Evolutionary conservation across 2,329 filamentous ascomycete genomes (phyloP), one percentile per base, ranked within the genome.

Genomic region (Colletotrichum endophyticum): DNA sequence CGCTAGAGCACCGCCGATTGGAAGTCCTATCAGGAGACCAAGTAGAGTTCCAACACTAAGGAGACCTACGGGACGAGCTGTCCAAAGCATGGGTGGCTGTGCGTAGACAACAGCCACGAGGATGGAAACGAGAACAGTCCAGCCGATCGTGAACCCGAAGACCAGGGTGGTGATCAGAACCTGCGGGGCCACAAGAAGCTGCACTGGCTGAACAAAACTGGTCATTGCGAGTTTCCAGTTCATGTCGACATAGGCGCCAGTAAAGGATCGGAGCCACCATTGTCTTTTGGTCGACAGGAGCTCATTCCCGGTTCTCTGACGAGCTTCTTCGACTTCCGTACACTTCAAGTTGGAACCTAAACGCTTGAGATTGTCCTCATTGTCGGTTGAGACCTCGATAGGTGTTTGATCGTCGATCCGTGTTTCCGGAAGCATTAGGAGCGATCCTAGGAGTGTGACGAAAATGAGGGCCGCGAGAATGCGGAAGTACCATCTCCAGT

Each of bases 391-490:
- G 11, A 12, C 22, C 5, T 39, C 36, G 7, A n/a, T 57, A 3
- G 53, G 39, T 25, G 30, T 12, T 7, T 27, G 25, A 8, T 13
- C 27, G 15, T 72, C 68, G 27, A 75, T 63, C 6, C 66, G 73
- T 19, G 78, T 80, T 59, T 80, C 79, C 27, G 78, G 79, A 3
- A 80, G 70, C 78, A 80, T 79, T 11, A 78, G 61, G 16, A 80
- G 53, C 7, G 62, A 78, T 6, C 66, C 75, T 8, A 78, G 13
- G 9, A 79, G 30, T 22, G 78, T 80, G 36, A 78, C 25, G 11
- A 73, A 78, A n/a, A 75, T 78, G 25, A 76, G 66, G 13, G 70
- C 75, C 8, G 75, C 63, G 13, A 75, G 57, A 19, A 78, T 74
- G 7, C 75, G 70, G n/a, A 78, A 78, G 66, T 78, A 77, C 78